Conservation (phyloP, 139 green algal genomes). For the Micractinium sp. region DNA sequence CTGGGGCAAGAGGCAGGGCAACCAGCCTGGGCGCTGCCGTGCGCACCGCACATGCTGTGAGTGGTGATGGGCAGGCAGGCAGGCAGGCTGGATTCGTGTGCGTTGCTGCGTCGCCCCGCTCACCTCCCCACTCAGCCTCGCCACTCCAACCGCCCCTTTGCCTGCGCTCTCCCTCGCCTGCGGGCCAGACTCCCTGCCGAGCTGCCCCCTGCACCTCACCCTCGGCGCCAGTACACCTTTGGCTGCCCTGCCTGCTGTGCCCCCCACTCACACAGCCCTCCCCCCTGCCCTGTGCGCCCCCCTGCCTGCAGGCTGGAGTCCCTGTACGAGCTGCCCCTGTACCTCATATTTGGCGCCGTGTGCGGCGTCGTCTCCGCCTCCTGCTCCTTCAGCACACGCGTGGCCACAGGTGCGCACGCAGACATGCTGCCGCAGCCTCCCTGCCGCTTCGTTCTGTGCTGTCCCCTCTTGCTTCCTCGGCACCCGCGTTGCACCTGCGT, state of each 20-base stretch:
- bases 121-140: too few species aligned
- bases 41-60: not conserved
- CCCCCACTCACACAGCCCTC: not conserved
- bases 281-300: not conserved
- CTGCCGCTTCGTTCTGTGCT: not conserved
- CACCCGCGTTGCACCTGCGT: not conserved
- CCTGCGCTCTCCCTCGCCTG: too few species aligned
- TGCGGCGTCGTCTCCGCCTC: slow-evolving; percentile 65
- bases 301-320: slow-evolving; percentile 45
- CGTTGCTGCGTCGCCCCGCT: too few species aligned
- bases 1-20: not conserved
- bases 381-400: slow-evolving; percentile 57
- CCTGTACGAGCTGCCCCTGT: slow-evolving; percentile 77
- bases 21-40: not conserved
- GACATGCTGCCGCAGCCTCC: not conserved
- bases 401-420: slow-evolving; percentile 20
- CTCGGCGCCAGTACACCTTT: too few species aligned
- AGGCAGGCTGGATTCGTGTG: too few species aligned
- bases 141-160: too few species aligned
- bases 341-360: slow-evolving; percentile 72
- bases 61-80: too few species aligned
- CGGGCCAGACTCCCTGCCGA: too few species aligned
- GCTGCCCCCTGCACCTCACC: too few species aligned
- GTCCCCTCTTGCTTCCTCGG: too few species aligned
- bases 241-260: too few species aligned